Evolutionary conservation across 2,329 filamentous ascomycete genomes (phyloP).

Genomic region (Whalleya microplaca): DNA sequence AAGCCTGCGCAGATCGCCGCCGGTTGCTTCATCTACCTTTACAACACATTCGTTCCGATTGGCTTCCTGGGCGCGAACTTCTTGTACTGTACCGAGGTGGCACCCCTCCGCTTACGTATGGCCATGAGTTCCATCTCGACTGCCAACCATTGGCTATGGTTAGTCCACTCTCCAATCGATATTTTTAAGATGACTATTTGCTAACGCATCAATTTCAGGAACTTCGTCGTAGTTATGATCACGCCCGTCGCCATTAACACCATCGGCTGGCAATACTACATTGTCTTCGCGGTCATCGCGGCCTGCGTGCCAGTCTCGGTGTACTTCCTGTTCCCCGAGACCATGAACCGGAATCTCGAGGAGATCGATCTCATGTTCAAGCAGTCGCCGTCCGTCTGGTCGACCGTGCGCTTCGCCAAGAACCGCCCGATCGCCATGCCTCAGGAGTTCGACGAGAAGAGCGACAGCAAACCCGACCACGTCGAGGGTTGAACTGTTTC

Average conservation of each 20-base stretch:
- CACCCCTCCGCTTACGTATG: constrained; percentile 54
- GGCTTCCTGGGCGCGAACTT: constrained; percentile 64
- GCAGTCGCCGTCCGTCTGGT: constrained; percentile 42
- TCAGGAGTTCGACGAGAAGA: constrained; percentile 37
- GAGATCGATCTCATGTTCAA: constrained; percentile 50
- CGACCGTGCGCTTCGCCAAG: constrained; percentile 43
- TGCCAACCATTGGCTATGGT: constrained; percentile 56
- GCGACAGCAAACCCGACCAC: not conserved
- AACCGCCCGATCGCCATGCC: constrained; percentile 38
- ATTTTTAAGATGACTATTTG: too few species aligned
- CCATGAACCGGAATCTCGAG: constrained; percentile 54
- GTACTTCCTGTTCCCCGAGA: constrained; percentile 51
- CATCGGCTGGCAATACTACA: constrained; percentile 57
- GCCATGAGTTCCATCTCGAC: constrained; percentile 61
- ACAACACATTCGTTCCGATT: constrained; percentile 63
- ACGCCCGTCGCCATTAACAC: constrained; percentile 51
- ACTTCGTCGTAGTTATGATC: constrained; percentile 50
- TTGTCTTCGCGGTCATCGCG: constrained; percentile 52
- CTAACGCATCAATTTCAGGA: constrained; percentile 26
- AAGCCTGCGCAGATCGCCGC: constrained; percentile 53
- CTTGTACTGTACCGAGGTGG: constrained; percentile 62
- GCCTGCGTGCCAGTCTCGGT: constrained; percentile 49
- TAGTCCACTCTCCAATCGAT: constrained; percentile 17
- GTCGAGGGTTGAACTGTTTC: too few species aligned
- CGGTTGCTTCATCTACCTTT: constrained; percentile 61